Percentiles rank a stretch among this genome's conserved stretches.
Conservation (phyloP, 441 rosid species). For the Francoa sonchifolia region DNA sequence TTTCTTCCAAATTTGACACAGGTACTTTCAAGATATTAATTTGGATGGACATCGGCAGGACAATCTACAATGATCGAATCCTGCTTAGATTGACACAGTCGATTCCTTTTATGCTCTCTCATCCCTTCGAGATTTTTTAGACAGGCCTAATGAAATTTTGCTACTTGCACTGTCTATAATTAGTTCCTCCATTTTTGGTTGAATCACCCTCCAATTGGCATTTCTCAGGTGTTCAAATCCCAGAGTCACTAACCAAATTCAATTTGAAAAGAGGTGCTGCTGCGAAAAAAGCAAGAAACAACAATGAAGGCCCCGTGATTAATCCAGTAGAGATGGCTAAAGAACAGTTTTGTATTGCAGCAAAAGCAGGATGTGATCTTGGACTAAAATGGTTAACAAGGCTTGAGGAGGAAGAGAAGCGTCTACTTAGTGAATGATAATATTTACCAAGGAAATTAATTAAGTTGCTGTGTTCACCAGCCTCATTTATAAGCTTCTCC, state of each 20-base stretch:
- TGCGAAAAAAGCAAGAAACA: conserved; percentile 27
- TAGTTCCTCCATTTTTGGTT: neutral
- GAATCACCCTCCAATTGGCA: neutral
- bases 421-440: too few relatives aligned
- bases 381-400: conserved; percentile 72
- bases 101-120: too few relatives aligned
- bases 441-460: too few relatives aligned
- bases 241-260: conserved; percentile 40
- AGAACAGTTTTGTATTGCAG: conserved; percentile 63
- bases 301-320: conserved; percentile 9
- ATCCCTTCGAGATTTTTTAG: too few relatives aligned
- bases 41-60: too few relatives aligned
- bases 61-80: too few relatives aligned
- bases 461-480: too few relatives aligned
- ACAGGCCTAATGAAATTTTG: too few relatives aligned
- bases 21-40: too few relatives aligned
- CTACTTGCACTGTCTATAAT: neutral
- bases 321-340: conserved; percentile 56
- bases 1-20: neutral
- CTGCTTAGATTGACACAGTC: too few relatives aligned
- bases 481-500: too few relatives aligned
- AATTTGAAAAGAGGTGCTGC: conserved; percentile 22
- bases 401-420: conserved; percentile 71
- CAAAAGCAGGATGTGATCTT: conserved; percentile 61
- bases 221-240: conserved; percentile 60